Percentiles rank a stretch among this genome's conserved stretches.
phyloP scores from a whole-genome alignment of 2,329 filamentous ascomycete species.

The Phyllosticta ampelicida region DNA sequence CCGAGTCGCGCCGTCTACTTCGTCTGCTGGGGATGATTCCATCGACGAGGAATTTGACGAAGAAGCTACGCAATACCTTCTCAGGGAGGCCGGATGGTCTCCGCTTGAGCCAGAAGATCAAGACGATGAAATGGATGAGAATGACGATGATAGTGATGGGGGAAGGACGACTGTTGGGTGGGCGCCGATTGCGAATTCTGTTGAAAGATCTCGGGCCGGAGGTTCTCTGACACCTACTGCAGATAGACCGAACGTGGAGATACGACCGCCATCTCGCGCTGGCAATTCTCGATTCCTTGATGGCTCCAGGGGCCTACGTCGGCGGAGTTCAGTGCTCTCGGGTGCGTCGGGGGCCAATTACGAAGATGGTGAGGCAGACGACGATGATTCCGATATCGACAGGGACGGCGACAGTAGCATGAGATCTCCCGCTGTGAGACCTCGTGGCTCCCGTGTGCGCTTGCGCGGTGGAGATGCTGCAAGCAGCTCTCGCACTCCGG shows the following conservation, averaged over 20 bases:
- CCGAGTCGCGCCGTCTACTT: conserved; percentile 14
- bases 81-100: conserved; percentile 27
- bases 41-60: conserved; percentile 27
- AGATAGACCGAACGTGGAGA: conserved; percentile 33
- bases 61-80: conserved; percentile 27
- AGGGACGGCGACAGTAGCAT: conserved; percentile 27
- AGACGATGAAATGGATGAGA: conserved; percentile 28
- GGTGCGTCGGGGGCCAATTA: conserved; percentile 23
- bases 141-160: conserved; percentile 30
- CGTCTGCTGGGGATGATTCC: conserved; percentile 19
- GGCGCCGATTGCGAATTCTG: conserved; percentile 34
- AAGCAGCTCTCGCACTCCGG: conserved; percentile 17
- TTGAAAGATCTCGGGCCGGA: conserved; percentile 34
- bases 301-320: conserved; percentile 27
- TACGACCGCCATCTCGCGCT: conserved; percentile 29
- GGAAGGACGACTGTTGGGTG: conserved; percentile 35
- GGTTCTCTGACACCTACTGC: conserved; percentile 38
- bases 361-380: conserved; percentile 33
- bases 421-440: conserved; percentile 25
- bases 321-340: conserved; percentile 27
- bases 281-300: conserved; percentile 24
- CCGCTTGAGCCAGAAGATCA: conserved; percentile 23
- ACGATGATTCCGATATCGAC: conserved; percentile 30
- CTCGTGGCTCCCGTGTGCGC: conserved; percentile 24
- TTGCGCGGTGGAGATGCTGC: conserved; percentile 22